These are phyloP conservation scores for Calonectria multiphialidica DNA, from an alignment of 2,329 filamentous ascomycete species.

Conservation along the genomic window DNA sequence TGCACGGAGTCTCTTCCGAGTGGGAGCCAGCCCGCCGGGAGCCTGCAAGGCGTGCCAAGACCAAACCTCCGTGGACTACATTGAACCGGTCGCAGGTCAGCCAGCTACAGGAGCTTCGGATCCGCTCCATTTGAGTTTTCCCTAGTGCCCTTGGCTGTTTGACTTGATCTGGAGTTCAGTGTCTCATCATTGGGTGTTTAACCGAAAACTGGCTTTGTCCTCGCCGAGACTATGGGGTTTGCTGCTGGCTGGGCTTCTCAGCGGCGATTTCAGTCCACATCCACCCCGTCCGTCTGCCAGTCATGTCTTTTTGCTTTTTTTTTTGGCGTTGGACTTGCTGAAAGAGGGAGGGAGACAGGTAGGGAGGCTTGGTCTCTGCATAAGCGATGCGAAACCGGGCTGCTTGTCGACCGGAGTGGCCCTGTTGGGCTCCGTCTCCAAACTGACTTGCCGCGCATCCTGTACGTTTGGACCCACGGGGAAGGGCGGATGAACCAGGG, in stretches of 20 bases:
- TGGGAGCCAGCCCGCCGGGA: neutral
- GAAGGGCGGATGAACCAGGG: neutral
- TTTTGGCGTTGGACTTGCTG: neutral
- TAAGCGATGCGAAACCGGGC: neutral
- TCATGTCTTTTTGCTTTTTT: neutral
- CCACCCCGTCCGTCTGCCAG: neutral
- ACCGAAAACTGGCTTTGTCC: neutral
- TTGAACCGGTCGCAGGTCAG: neutral
- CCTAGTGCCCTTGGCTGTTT: neutral
- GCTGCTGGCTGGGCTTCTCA: neutral
- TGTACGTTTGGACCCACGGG: neutral
- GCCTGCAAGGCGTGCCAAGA: neutral
- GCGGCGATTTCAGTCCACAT: neutral
- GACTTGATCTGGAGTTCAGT: neutral
- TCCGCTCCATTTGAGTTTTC: neutral
- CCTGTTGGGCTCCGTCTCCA: neutral
- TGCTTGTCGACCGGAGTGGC: neutral
- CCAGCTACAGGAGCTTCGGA: too few relatives aligned
- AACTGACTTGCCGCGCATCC: neutral
- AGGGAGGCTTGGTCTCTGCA: too few relatives aligned
- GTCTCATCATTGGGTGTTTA: neutral
- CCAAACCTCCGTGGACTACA: neutral
- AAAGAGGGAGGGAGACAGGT: too few relatives aligned
- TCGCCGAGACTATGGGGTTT: neutral
- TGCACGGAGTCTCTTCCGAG: neutral